Evolutionary conservation across 352 stramenopile species (phyloP).

Genomic region (Sclerospora graminicola): DNA sequence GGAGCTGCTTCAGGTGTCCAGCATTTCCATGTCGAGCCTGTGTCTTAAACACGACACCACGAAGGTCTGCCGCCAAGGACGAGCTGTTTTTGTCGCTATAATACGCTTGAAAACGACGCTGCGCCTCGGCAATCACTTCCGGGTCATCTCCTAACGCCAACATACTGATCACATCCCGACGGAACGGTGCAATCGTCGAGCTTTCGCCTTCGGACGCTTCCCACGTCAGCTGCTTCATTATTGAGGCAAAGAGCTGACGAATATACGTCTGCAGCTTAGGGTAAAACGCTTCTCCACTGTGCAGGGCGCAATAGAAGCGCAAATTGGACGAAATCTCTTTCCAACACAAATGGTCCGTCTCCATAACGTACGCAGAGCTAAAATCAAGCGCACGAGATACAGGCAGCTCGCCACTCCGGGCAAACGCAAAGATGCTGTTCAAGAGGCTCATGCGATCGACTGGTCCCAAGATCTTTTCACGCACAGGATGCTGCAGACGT

Average conservation of each 20-base stretch:
- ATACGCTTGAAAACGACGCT: conserved; percentile 49
- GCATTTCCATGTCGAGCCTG: conserved; percentile 36
- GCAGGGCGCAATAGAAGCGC: conserved; percentile 49
- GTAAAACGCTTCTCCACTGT: conserved; percentile 48
- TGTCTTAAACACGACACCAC: conserved; percentile 52
- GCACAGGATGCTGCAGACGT: conserved; percentile 57
- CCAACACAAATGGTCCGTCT: conserved; percentile 68
- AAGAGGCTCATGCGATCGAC: conserved; percentile 91
- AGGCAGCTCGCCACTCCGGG: conserved; percentile 45
- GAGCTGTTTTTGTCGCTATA: conserved; percentile 30
- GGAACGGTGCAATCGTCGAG: conserved; percentile 45
- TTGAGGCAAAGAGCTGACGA: conserved; percentile 38
- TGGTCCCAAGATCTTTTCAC: conserved; percentile 41
- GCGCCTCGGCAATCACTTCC: conserved; percentile 32
- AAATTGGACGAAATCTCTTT: conserved; percentile 65
- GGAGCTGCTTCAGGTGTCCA: conserved; percentile 32
- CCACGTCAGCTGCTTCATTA: conserved; percentile 54
- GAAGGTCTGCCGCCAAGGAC: conserved; percentile 46
- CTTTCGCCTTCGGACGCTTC: conserved; percentile 26
- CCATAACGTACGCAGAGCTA: conserved; percentile 40
- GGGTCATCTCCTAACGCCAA: conserved; percentile 44
- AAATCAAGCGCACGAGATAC: conserved; percentile 60
- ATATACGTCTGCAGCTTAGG: conserved; percentile 54
- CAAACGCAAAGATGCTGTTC: conserved; percentile 89
- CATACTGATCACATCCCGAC: conserved; percentile 65